These are phyloP conservation scores for Brassica cretica DNA, from an alignment of 345 rosid species.

Conservation along the genomic window DNA sequence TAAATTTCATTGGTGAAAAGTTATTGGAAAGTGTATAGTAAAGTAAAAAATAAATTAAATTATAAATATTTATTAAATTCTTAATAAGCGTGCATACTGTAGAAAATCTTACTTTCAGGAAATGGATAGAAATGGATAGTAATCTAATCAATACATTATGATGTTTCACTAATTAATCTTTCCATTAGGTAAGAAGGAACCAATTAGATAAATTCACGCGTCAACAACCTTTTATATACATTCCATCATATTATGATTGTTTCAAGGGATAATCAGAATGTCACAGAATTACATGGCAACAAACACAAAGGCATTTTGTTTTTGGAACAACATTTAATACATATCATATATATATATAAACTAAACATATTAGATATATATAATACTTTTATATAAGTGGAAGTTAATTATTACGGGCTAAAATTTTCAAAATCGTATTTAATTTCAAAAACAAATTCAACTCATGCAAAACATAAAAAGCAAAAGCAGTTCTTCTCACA, in stretches of 20 bases:
- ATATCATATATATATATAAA: too few relatives aligned
- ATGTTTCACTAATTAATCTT: conserved; percentile 36
- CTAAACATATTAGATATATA: too few relatives aligned
- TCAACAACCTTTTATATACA: conserved; percentile 19
- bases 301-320: neutral
- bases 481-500: neutral
- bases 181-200: conserved; percentile 29
- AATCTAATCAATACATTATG: neutral
- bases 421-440: neutral
- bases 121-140: too few relatives aligned
- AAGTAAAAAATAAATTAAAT: too few relatives aligned
- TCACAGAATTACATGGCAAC: neutral
- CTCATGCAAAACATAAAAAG: neutral
- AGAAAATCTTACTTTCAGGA: too few relatives aligned
- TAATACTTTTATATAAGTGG: neutral
- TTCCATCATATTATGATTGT: neutral
- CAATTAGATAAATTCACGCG: conserved; percentile 13
- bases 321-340: neutral
- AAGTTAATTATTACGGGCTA: neutral
- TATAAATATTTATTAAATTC: too few relatives aligned
- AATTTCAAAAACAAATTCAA: neutral
- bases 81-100: too few relatives aligned
- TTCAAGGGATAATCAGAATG: neutral
- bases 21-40: too few relatives aligned
- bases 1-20: too few relatives aligned